A percentile compares a stretch with the other conserved stretches of the same genome.
phyloP scores from a whole-genome alignment of 345 rosid genomes.

The Aurinia saxatilis region DNA sequence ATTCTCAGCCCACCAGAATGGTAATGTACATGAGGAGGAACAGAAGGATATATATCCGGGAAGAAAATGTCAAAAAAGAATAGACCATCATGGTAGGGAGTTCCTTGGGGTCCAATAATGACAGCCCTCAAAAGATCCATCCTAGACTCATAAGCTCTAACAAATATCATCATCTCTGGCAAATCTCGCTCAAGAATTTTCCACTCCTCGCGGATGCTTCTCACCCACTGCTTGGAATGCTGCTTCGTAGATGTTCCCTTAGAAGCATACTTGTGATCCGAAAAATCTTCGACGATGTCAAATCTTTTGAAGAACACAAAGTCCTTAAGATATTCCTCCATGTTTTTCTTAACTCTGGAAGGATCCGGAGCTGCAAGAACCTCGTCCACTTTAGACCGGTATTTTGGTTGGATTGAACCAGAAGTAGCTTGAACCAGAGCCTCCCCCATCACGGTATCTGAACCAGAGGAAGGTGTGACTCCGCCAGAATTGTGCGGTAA shows the following conservation, averaged over 20 bases:
- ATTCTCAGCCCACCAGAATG: too few species aligned
- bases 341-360: conserved; percentile 24
- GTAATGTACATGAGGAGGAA: too few species aligned
- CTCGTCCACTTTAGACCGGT: conserved; percentile 7
- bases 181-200: conserved; percentile 71
- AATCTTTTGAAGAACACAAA: conserved; percentile 62
- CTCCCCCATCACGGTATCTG: conserved; percentile 14
- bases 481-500: conserved; percentile 14
- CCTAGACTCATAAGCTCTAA: conserved; percentile 82
- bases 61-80: too few species aligned
- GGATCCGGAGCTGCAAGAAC: conserved; percentile 11
- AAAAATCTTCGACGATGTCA: conserved; percentile 64
- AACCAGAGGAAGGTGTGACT: conserved; percentile 13
- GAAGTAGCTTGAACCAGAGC: not conserved
- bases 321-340: conserved; percentile 45
- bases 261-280: conserved; percentile 56
- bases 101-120: conserved; percentile 85
- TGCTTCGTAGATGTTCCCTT: conserved; percentile 36
- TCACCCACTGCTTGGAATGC: conserved; percentile 64
- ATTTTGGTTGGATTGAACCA: too few species aligned
- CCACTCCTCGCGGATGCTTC: conserved; percentile 89
- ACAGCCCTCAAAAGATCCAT: conserved; percentile 95
- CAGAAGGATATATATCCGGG: too few species aligned
- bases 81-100: conserved; percentile 98
- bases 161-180: conserved; percentile 91